These are phyloP conservation scores for Stemphylium vesicarium DNA, from an alignment of 2,329 filamentous ascomycete species.

Conservation along the genomic window DNA sequence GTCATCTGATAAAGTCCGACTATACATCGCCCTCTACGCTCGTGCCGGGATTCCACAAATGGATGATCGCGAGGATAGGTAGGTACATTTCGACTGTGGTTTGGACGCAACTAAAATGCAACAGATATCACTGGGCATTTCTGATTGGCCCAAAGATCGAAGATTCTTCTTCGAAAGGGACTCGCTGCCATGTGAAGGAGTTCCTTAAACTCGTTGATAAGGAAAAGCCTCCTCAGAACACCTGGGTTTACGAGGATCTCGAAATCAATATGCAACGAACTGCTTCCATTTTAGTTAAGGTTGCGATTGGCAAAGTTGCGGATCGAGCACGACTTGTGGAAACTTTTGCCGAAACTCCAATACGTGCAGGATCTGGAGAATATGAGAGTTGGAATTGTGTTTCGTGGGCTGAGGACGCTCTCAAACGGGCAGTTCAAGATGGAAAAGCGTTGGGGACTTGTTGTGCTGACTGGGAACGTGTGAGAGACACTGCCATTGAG, in stretches of 20 bases:
- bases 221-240: not conserved
- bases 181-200: not conserved
- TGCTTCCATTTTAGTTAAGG: slow-evolving; percentile 2
- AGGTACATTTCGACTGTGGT: not conserved
- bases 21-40: not conserved
- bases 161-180: not conserved
- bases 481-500: slow-evolving; percentile 47
- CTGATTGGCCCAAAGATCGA: not conserved
- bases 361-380: slow-evolving; percentile 37
- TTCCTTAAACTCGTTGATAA: not conserved
- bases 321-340: not conserved
- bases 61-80: not conserved
- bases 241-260: not conserved
- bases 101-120: not conserved
- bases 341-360: slow-evolving; percentile 7
- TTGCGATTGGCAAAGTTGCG: slow-evolving; percentile 8
- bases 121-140: not conserved
- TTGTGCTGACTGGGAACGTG: slow-evolving; percentile 41
- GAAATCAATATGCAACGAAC: not conserved
- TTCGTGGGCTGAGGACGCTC: slow-evolving; percentile 52
- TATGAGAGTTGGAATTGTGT: slow-evolving; percentile 54
- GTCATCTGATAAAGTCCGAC: not conserved
- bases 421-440: slow-evolving; percentile 38
- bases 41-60: not conserved
- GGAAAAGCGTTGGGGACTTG: slow-evolving; percentile 42